Evolutionary conservation across 108 stramenopile genomes (phyloP).

Genomic region (Hondaea fermentalgiana): DNA sequence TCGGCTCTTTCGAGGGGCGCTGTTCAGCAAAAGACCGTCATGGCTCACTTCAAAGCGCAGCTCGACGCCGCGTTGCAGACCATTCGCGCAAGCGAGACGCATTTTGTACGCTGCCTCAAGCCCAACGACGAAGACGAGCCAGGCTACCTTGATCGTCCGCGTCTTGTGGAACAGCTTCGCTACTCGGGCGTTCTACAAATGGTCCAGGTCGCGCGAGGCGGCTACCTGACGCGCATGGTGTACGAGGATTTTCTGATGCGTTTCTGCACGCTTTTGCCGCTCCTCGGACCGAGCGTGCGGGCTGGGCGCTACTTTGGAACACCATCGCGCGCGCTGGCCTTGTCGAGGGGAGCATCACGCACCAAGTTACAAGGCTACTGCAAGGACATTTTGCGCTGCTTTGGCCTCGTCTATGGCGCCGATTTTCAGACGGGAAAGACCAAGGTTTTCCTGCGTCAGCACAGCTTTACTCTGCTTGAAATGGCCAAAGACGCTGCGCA

Average conservation of each 20-base stretch:
- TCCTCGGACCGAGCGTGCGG: background rate
- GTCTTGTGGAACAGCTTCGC: constrained; percentile 6
- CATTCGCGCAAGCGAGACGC: constrained; percentile 29
- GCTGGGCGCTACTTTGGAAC: background rate
- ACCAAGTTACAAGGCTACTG: background rate
- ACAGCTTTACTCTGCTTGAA: constrained; percentile 13
- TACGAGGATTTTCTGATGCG: background rate
- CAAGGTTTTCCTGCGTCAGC: constrained; percentile 48
- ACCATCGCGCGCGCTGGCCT: background rate
- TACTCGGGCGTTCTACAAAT: background rate
- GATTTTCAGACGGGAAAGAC: constrained; percentile 43
- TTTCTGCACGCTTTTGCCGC: background rate
- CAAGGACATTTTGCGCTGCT: background rate
- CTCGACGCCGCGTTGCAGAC: background rate
- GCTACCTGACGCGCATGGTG: background rate
- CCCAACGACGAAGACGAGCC: constrained; percentile 66
- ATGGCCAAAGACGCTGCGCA: background rate
- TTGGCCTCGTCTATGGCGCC: constrained; percentile 17
- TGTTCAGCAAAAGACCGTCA: background rate
- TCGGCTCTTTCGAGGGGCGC: background rate
- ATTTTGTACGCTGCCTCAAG: constrained; percentile 51
- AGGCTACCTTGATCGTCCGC: constrained; percentile 52
- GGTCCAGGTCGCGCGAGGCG: constrained; percentile 20
- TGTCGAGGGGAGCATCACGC: background rate
- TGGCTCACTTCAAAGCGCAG: background rate